phyloP scores from a whole-genome alignment of 2,329 filamentous ascomycete genomes.

The Aspergillus proliferans region DNA sequence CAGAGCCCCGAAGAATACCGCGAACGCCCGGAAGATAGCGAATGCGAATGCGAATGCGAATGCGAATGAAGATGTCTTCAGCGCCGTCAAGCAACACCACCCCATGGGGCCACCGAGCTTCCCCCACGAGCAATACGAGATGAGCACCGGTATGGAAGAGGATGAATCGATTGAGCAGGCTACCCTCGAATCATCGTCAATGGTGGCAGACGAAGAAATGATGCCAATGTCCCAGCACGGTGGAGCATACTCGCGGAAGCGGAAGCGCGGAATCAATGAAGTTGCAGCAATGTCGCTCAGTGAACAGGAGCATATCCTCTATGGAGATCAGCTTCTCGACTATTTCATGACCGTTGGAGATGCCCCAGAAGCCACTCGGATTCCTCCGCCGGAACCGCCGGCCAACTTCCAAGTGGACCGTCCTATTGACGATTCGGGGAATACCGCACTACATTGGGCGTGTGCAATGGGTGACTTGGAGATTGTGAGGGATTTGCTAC shows the following conservation, averaged over 20 bases:
- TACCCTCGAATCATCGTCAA: slow-evolving; percentile 76
- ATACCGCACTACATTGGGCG: slow-evolving; percentile 94
- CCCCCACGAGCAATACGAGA: slow-evolving; percentile 61
- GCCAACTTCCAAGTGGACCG: slow-evolving; percentile 82
- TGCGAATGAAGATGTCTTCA: slow-evolving; percentile 24
- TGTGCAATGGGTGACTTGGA: slow-evolving; percentile 95
- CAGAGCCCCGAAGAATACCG: slow-evolving; percentile 64
- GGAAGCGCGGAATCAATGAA: slow-evolving; percentile 67
- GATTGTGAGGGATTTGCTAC: slow-evolving; percentile 79
- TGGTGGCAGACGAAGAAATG: slow-evolving; percentile 76
- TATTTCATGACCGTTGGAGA: slow-evolving; percentile 89
- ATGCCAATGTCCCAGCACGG: slow-evolving; percentile 63
- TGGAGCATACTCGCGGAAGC: slow-evolving; percentile 53
- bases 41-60: slow-evolving; percentile 2
- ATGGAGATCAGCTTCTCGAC: slow-evolving; percentile 87
- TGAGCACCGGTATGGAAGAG: slow-evolving; percentile 57
- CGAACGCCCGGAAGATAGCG: slow-evolving; percentile 53
- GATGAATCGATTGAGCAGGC: slow-evolving; percentile 78
- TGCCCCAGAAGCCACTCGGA: slow-evolving; percentile 56
- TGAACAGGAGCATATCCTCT: slow-evolving; percentile 81
- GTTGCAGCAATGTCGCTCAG: slow-evolving; percentile 50
- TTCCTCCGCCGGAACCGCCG: slow-evolving; percentile 67
- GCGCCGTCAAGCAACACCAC: slow-evolving; percentile 23
- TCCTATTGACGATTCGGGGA: slow-evolving; percentile 85
- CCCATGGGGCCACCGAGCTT: slow-evolving; percentile 32